Conservation (phyloP, 2,329 filamentous ascomycete species). For the Meredithiella fracta region DNA sequence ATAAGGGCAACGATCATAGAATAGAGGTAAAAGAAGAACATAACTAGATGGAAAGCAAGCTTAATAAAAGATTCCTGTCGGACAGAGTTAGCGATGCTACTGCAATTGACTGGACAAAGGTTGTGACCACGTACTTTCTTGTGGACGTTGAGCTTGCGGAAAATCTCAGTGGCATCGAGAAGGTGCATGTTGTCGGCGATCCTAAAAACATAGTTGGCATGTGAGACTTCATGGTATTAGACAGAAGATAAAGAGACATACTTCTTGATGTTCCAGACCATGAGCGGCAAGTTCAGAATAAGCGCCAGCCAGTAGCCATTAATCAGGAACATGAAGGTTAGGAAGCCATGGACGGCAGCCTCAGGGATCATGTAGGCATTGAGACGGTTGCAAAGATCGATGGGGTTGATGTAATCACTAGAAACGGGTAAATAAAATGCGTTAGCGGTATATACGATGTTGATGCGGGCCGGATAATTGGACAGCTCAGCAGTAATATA, state of each 20-base stretch:
- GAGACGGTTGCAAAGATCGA: constrained; percentile 98
- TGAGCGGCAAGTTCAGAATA: constrained; percentile 75
- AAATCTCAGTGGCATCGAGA: constrained; percentile 95
- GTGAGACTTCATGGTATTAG: background rate
- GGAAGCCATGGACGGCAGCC: constrained; percentile 88
- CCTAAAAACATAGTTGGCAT: constrained; percentile 32
- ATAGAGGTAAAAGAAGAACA: constrained; percentile 99
- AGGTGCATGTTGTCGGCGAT: constrained; percentile 96
- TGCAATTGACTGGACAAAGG: background rate
- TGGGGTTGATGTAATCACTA: constrained; percentile 99
- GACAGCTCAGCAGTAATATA: background rate
- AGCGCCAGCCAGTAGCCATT: constrained; percentile 97
- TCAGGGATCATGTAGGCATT: constrained; percentile 99
- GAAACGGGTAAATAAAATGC: background rate
- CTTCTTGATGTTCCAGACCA: constrained; percentile 97
- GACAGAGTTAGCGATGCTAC: background rate
- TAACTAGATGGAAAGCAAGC: constrained; percentile 93
- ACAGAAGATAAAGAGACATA: constrained; percentile 37
- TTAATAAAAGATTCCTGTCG: constrained; percentile 92
- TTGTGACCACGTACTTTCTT: constrained; percentile 56
- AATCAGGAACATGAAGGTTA: constrained; percentile 91
- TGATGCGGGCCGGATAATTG: background rate
- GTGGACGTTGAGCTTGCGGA: constrained; percentile 95
- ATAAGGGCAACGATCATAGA: constrained; percentile 97
- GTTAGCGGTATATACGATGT: background rate